Percentiles rank a stretch among this genome's conserved stretches.
Conservation (phyloP, 1,139 yeast genomes). For the Saccharomycopsis hybrid region DNA sequence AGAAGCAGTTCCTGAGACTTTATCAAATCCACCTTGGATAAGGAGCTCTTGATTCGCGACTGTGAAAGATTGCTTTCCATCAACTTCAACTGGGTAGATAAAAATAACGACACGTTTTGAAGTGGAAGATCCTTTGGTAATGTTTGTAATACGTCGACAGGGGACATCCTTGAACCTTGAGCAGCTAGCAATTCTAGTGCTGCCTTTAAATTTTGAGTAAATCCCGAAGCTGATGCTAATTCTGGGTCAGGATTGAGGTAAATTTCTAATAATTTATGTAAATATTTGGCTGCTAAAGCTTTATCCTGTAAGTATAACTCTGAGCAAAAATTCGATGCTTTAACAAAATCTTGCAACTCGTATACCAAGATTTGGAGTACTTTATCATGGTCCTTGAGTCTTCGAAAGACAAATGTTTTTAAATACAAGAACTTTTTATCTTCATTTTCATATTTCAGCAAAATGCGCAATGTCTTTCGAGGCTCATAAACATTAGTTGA, state of each 20-base stretch:
- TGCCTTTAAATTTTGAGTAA: background rate
- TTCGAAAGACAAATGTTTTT: constrained; percentile 52
- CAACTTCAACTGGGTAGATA: constrained; percentile 42
- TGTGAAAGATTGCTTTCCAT: constrained; percentile 28
- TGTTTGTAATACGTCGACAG: constrained; percentile 40
- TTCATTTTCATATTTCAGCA: background rate
- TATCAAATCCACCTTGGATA: constrained; percentile 35
- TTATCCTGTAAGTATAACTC: constrained; percentile 23
- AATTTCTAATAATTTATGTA: constrained; percentile 31
- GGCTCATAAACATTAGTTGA: constrained; percentile 39
- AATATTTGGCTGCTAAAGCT: constrained; percentile 32
- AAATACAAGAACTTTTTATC: constrained; percentile 27
- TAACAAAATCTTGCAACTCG: constrained; percentile 42
- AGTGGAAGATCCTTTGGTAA: constrained; percentile 49
- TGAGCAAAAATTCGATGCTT: background rate
- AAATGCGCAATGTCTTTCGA: constrained; percentile 27
- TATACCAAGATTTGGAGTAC: constrained; percentile 59
- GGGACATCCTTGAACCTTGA: constrained; percentile 52
- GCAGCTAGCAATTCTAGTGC: constrained; percentile 27
- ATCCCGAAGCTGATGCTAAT: background rate
- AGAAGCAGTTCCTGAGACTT: constrained; percentile 34
- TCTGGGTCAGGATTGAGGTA: constrained; percentile 27
- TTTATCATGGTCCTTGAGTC: constrained; percentile 55
- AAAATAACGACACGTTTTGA: constrained; percentile 37
- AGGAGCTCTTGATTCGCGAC: constrained; percentile 28